Base-by-base conservation (phyloP, 1,284 basidiomycete genomes). In the Cystobasidium pallidum region DNA sequence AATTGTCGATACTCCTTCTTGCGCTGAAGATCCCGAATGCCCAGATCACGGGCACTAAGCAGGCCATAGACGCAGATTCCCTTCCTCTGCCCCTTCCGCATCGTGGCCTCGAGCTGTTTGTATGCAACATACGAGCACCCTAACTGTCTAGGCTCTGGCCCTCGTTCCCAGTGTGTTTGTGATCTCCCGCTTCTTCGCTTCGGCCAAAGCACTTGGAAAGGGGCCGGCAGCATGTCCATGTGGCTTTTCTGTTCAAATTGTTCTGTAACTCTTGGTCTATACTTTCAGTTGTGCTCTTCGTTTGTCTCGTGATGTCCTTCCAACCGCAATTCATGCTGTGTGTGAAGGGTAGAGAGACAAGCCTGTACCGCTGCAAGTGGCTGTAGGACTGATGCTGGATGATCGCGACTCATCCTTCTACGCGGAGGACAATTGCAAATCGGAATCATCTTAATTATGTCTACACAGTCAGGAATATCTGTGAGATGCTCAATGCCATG, bases 401-500 rank as follows among this genome's bases (percentile, higher is more conserved):
- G 24, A 30, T 30, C 19, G 52, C 36, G 10, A 11, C 0, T 21
- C n/a, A n/a, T n/a, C n/a, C n/a, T n/a, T n/a, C n/a, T n/a, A n/a
- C n/a, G n/a, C n/a, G n/a, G n/a, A n/a, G n/a, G n/a, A n/a, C 34
- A 39, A 28, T 19, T 15, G 1, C 41, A 34, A 15, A 21, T 13
- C 24, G 21, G 39, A n/a, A 39, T 6, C 36, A 39, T 39, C 36
- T 45, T 19, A 45, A 45, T 8, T 19, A 70, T 70, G 67, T 70
- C 67, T 32, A 70, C 67, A 28, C 67, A 70, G 45, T 70, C 67
- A 62, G 67, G 67, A 2, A 70, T 70, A 47, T 45, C 57, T 2
- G 67, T 70, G 30, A 39, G 66, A 17, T 4, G 2, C 2, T 17
- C 51, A 55, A 39, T 39, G n/a, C n/a, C n/a, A n/a, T 66, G 28